A percentile compares a stretch with the other conserved stretches of the same genome.
Evolutionary conservation across 1,284 basidiomycete genomes (phyloP).

Genomic region (Lentinus polychrous): DNA sequence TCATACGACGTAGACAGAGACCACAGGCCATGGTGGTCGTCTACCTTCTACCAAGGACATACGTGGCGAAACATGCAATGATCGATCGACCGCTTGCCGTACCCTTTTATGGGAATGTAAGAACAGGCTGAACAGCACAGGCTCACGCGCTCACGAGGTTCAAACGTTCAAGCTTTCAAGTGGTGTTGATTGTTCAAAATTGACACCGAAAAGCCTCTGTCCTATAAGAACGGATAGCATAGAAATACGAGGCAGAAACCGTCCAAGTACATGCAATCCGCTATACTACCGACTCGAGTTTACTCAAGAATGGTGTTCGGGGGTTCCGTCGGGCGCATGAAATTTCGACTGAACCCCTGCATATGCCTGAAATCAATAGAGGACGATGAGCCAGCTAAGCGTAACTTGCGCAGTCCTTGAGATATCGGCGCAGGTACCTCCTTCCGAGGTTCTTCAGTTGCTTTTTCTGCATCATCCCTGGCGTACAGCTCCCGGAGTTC

Average conservation of each 20-base stretch:
- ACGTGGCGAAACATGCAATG: neutral
- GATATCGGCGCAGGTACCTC: constrained; percentile 18
- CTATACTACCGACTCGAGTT: neutral
- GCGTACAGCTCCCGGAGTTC: constrained; percentile 27
- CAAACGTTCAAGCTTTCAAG: too few relatives aligned
- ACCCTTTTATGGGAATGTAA: neutral
- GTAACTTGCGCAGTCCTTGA: constrained; percentile 16
- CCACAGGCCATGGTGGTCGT: too few relatives aligned
- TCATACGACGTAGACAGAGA: too few relatives aligned
- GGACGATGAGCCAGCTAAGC: constrained; percentile 12
- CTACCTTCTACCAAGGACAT: too few relatives aligned
- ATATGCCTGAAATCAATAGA: constrained; percentile 14
- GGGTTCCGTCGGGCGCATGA: constrained; percentile 8
- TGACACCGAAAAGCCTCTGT: too few relatives aligned
- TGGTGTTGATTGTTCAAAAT: too few relatives aligned
- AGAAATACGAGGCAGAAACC: too few relatives aligned
- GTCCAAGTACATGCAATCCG: too few relatives aligned
- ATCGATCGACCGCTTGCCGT: neutral
- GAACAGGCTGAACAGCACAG: neutral
- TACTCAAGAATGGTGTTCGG: constrained; percentile 12
- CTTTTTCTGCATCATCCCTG: constrained; percentile 2
- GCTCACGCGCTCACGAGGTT: too few relatives aligned
- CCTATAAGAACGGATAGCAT: too few relatives aligned
- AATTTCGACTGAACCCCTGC: constrained; percentile 10
- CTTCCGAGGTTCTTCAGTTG: constrained; percentile 6